Base-by-base conservation (phyloP, 108 stramenopile genomes). In the Nitzschia palea region DNA sequence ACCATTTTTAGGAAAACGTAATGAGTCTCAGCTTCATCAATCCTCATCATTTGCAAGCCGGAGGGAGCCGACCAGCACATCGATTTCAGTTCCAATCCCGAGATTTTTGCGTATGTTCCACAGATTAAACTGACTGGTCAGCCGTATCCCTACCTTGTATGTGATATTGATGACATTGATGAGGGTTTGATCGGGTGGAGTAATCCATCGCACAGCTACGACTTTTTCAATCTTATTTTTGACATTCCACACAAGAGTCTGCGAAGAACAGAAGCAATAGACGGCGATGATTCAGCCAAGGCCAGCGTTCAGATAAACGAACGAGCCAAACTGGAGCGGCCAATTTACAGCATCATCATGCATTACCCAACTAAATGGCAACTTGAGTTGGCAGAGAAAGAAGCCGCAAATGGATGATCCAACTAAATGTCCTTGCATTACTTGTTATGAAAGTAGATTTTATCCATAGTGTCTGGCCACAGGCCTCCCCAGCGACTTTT, bases 401-500 rank as follows among this genome's bases (percentile, higher is more conserved):
- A 70, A 48, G 50, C 63, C 2, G 1, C 42, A 12, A 44, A 43
- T 22, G 17, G 40, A 9, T 5, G 18, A 57, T 18, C 6, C 10
- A 40, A 40, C 10, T 40, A 40, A 40, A 40, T 40, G 37, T 40
- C 37, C 10, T 10, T 52, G 51, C 51, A 9, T 6, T 52, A 55
- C 30, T 31, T 55, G 8, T 25, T 32, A 17, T 15, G 59, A 51
- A 34, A 28, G 5, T 26, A 64, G 48, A 57, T 26, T 17, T 69
- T 64, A 20, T 70, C 55, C 62, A 65, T 78, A 14, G 63, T 43
- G 62, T 90, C 83, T 27, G 91, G 88, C 91, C 91, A 93, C 43
- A 88, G 60, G 10, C 91, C 91, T 23, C 91, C 91, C 91, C 91
- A 93, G 18, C 91, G 76, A 17, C 79, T 83, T 59, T 90, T 90